Base-by-base conservation (phyloP, 257 asterid genomes). In the Phtheirospermum japonicum region DNA sequence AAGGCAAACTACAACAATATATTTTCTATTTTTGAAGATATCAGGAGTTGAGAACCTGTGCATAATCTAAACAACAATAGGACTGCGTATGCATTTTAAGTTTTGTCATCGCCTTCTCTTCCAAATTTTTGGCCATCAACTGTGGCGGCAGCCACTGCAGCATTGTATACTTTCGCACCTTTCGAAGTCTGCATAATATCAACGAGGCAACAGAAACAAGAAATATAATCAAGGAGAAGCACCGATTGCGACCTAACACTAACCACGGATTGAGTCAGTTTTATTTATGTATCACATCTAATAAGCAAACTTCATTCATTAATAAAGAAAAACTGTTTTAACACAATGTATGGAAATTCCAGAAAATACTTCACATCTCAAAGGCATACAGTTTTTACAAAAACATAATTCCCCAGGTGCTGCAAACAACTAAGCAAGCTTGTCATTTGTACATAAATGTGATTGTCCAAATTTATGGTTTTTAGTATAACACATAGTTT, bases 1-100 rank as follows among this genome's bases (percentile, higher is more conserved):
- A 31, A 8, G 23, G 30, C 11, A 69, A 54, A 19, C 52, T 6
- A 71, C 23, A 49, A 59, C 23, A 63, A 63, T 32, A 55, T 16
- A 36, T 16, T 42, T 72, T 58, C 45, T 60, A 37, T 9, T 54
- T 18, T 34, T 5, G 50, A 14, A 64, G 73, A 12, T 61, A 43
- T 45, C 20, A 46, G 65, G 40, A 57, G 74, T 59, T 32, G 59
- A 40, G 64, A 69, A 86, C 97, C 95, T 89, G 97, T 33, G 97
- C 77, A 75, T 90, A 90, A 65, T 90, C 97, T 18, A 90, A 80
- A 71, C 97, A 87, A 55, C 97, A 90, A 56, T 87, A 90, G 12
- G 96, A 87, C 73, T 90, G 97, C 5, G 97, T 90, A 36, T 90
- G 96, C 87, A 87, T 36, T 78, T 90, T 90, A 60, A 73, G 75